phyloP scores from a whole-genome alignment of 2,329 filamentous ascomycete genomes.

The Calonectria pteridis region DNA sequence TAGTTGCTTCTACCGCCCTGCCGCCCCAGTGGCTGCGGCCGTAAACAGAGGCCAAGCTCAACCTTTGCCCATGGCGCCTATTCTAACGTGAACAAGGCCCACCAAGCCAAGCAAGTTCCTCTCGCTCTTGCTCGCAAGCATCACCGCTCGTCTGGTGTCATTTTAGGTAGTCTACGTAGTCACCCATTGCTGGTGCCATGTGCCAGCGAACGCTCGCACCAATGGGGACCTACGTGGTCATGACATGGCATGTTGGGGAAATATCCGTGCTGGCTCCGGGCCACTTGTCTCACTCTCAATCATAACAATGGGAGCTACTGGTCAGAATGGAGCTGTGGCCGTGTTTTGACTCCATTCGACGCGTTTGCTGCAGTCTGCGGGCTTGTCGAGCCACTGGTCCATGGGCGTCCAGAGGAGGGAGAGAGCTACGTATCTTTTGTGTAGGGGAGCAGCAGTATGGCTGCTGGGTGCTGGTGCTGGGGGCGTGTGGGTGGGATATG shows the following conservation, averaged over 20 bases:
- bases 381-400: constrained; percentile 23
- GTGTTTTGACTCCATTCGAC: constrained; percentile 33
- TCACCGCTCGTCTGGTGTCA: background rate
- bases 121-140: background rate
- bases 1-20: constrained; percentile 5
- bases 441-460: background rate
- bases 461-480: background rate
- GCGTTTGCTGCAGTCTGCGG: constrained; percentile 30
- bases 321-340: constrained; percentile 29
- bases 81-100: constrained; percentile 1
- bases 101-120: background rate
- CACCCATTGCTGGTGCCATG: background rate
- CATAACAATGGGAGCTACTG: constrained; percentile 39
- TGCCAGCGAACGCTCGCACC: background rate
- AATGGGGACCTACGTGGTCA: constrained; percentile 4
- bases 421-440: constrained; percentile 8
- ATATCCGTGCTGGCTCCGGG: constrained; percentile 10
- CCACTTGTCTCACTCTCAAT: constrained; percentile 41
- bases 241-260: constrained; percentile 15
- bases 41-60: constrained; percentile 7
- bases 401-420: background rate
- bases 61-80: constrained; percentile 4
- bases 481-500: constrained; percentile 3
- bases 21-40: constrained; percentile 14
- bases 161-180: background rate